A percentile compares a stretch with the other conserved stretches of the same genome.
Evolutionary conservation across 78 protist species (phyloP).

Genomic region (Dictyostelium firmibasis): DNA sequence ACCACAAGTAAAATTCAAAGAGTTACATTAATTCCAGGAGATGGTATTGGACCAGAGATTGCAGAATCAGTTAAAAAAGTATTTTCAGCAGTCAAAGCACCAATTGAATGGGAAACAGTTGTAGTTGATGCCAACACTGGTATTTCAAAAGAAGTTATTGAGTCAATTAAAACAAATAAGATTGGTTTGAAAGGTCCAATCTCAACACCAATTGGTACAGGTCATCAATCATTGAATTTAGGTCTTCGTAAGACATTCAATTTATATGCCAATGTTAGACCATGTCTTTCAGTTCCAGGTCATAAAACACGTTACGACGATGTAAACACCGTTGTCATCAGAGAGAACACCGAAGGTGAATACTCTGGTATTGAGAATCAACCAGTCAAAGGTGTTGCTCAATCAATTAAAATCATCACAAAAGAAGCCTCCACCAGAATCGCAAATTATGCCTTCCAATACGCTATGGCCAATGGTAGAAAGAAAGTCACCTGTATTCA

Average conservation of each 20-base stretch:
- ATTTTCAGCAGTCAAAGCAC: slow-evolving; percentile 85
- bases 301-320: slow-evolving; percentile 86
- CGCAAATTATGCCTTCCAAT: slow-evolving; percentile 89
- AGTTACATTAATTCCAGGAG: slow-evolving; percentile 83
- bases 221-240: slow-evolving; percentile 89
- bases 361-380: slow-evolving; percentile 92
- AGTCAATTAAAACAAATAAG: slow-evolving; percentile 61
- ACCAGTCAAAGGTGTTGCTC: slow-evolving; percentile 83
- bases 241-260: slow-evolving; percentile 87
- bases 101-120: slow-evolving; percentile 82
- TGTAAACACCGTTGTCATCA: slow-evolving; percentile 89
- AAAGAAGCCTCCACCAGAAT: slow-evolving; percentile 85
- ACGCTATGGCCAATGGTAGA: slow-evolving; percentile 75
- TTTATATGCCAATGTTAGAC: slow-evolving; percentile 91
- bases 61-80: slow-evolving; percentile 84
- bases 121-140: slow-evolving; percentile 75
- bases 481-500: slow-evolving; percentile 86
- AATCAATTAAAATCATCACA: slow-evolving; percentile 85
- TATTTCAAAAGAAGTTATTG: slow-evolving; percentile 68
- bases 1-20: background rate
- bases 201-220: slow-evolving; percentile 91
- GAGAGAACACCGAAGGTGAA: slow-evolving; percentile 96
- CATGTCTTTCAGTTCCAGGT: slow-evolving; percentile 85
- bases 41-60: slow-evolving; percentile 93
- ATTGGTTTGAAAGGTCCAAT: slow-evolving; percentile 90